Percentiles rank a stretch among this genome's conserved stretches.
Evolutionary conservation across 495 filamentous ascomycete species (phyloP).

Genomic region (Ramalina intermedia): DNA sequence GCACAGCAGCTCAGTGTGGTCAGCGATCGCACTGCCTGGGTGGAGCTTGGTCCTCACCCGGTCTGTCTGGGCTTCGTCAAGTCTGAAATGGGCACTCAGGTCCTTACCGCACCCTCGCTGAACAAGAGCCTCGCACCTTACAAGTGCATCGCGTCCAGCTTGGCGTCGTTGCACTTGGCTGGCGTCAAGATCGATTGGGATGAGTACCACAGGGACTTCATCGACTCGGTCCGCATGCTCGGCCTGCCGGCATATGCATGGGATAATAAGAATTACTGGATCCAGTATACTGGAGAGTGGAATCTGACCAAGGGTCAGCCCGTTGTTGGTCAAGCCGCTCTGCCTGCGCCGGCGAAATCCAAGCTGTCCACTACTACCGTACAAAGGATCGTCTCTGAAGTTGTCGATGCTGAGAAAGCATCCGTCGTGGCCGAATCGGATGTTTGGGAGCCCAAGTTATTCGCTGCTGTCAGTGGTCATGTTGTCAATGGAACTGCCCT

Average conservation of each 20-base stretch:
- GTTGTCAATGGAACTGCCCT: conserved; percentile 38
- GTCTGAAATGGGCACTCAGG: conserved; percentile 35
- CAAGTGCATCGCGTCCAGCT: conserved; percentile 35
- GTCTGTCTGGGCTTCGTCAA: conserved; percentile 45
- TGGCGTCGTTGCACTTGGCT: conserved; percentile 38
- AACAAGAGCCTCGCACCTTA: conserved; percentile 26
- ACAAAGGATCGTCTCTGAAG: conserved; percentile 31
- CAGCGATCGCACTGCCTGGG: conserved; percentile 28
- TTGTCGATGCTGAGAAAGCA: conserved; percentile 34
- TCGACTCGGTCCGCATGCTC: conserved; percentile 30
- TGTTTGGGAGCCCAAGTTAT: conserved; percentile 34
- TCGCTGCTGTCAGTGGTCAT: conserved; percentile 40
- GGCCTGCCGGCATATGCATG: conserved; percentile 51
- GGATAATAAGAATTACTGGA: conserved; percentile 59
- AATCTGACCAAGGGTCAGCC: conserved; percentile 22
- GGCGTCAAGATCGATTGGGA: conserved; percentile 49
- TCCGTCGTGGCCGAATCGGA: conserved; percentile 46
- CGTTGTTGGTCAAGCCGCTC: conserved; percentile 4
- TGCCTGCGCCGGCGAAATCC: conserved; percentile 7
- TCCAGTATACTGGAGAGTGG: conserved; percentile 42
- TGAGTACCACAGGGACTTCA: conserved; percentile 50
- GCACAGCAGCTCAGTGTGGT: conserved; percentile 34
- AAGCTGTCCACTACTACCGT: conserved; percentile 13
- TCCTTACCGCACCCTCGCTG: conserved; percentile 33
- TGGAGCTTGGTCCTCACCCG: conserved; percentile 49